phyloP scores from a whole-genome alignment of 371 early-diverging fungal genomes.

The Mortierella sp. region DNA sequence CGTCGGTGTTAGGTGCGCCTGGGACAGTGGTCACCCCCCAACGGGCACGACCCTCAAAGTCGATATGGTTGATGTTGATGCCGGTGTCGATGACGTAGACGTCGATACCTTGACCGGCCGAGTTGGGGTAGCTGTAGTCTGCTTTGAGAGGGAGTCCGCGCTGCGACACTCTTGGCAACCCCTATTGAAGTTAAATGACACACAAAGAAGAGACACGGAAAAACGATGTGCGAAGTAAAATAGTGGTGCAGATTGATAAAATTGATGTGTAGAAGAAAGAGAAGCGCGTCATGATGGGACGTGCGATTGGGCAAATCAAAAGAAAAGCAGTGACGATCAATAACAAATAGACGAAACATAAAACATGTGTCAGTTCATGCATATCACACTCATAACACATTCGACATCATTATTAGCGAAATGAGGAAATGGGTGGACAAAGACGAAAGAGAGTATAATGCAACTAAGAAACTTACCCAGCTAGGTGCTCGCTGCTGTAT shows the following conservation, averaged over 20 bases:
- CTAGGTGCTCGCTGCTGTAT: conserved; percentile 47
- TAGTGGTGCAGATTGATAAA: neutral
- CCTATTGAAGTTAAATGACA: conserved; percentile 52
- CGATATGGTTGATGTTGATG: conserved; percentile 76
- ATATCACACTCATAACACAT: neutral
- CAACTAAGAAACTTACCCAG: conserved; percentile 35
- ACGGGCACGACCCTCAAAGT: conserved; percentile 83
- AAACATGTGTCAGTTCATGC: neutral
- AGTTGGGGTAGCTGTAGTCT: conserved; percentile 57
- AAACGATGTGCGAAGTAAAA: too few species aligned
- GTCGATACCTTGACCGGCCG: conserved; percentile 72
- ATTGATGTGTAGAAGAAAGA: neutral
- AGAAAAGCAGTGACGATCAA: neutral
- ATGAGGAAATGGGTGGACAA: too few species aligned
- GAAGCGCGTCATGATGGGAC: neutral
- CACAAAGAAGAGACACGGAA: too few species aligned
- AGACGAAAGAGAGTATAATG: too few species aligned
- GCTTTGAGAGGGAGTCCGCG: conserved; percentile 43
- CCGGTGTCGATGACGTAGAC: conserved; percentile 92
- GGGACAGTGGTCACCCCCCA: conserved; percentile 73
- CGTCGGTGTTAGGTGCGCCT: conserved; percentile 64
- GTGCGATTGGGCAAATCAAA: neutral
- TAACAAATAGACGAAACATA: neutral
- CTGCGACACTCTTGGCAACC: conserved; percentile 71
- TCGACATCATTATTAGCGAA: too few species aligned